Evolutionary conservation across 768 basidiomycete genomes (phyloP).

Genomic region (Mycena floridula): DNA sequence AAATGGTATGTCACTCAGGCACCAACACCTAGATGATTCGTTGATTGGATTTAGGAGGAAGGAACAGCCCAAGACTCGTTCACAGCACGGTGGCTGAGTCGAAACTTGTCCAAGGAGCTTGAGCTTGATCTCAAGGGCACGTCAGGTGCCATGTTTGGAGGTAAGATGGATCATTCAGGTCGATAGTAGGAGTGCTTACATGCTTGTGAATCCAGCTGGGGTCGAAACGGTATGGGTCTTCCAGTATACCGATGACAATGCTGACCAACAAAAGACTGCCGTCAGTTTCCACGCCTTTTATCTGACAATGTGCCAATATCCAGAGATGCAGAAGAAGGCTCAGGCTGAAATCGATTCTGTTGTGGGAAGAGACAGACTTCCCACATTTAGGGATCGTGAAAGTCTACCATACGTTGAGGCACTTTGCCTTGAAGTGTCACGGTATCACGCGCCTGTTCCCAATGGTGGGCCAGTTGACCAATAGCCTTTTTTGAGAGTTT

Average conservation of each 20-base stretch:
- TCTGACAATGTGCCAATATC: constrained; percentile 10
- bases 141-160: no score
- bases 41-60: not conserved
- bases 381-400: constrained; percentile 8
- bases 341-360: constrained; percentile 6
- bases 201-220: constrained; percentile 4
- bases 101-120: no score
- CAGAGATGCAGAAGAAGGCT: constrained; percentile 10
- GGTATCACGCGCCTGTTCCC: constrained; percentile 15
- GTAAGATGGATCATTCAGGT: no score
- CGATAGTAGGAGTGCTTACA: no score
- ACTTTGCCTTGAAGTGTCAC: constrained; percentile 13
- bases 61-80: constrained; percentile 5
- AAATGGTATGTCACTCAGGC: constrained; percentile 13
- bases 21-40: not conserved
- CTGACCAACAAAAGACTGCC: not conserved
- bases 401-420: constrained; percentile 17
- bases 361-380: constrained; percentile 14
- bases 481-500: not conserved
- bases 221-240: constrained; percentile 5
- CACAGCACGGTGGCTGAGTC: constrained; percentile 1
- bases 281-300: constrained; percentile 8
- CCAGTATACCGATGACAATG: not conserved
- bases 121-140: no score
- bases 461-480: constrained; percentile 3